Conservation (phyloP, 2,329 filamentous ascomycete genomes). For the Fusarium paranaense region DNA sequence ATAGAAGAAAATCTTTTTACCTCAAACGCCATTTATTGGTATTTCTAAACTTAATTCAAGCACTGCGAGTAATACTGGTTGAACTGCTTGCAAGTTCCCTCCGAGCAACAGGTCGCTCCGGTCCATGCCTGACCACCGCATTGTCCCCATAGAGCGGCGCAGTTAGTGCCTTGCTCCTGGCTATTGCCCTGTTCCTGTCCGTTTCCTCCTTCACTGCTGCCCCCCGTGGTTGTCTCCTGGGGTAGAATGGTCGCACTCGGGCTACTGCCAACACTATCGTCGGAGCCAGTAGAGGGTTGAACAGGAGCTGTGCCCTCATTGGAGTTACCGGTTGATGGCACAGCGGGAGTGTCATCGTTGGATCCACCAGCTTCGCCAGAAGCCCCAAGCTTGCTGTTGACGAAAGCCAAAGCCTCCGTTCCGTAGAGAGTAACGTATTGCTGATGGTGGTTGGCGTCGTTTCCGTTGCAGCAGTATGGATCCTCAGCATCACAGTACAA, state of each 20-base stretch:
- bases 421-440: slow-evolving; percentile 74
- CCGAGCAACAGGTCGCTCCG: slow-evolving; percentile 23
- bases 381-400: slow-evolving; percentile 56
- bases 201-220: not conserved
- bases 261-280: not conserved
- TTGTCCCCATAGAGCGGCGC: not conserved
- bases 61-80: slow-evolving; percentile 30
- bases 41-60: not conserved
- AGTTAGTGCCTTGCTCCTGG: not conserved
- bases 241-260: not conserved
- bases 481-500: slow-evolving; percentile 74
- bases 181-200: not conserved
- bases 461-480: slow-evolving; percentile 75
- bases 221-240: not conserved
- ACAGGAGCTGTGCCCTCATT: not conserved
- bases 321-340: not conserved
- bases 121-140: slow-evolving; percentile 4
- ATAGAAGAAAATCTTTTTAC: not conserved
- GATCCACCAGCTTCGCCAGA: not conserved
- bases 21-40: not conserved
- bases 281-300: not conserved
- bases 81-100: slow-evolving; percentile 16
- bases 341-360: not conserved
- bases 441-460: slow-evolving; percentile 69
- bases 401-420: slow-evolving; percentile 67